Evolutionary conservation across 371 early-diverging fungal genomes (phyloP), one percentile per base, ranked within the genome.

Genomic region (Mucor velutinosus): DNA sequence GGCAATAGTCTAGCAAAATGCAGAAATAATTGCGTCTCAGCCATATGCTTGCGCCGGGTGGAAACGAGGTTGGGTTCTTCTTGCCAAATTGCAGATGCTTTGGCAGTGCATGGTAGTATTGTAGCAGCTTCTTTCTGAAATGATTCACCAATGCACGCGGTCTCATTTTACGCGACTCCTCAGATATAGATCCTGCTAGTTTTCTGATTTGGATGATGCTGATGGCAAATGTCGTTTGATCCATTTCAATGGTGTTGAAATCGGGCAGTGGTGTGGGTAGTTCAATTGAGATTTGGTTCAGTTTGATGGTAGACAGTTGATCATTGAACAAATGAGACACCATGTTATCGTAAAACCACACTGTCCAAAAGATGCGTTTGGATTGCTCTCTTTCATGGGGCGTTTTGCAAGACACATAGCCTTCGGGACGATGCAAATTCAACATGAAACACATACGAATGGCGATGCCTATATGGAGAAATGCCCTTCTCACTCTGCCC

Each of bases 271-370:
- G 59, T 3, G 55, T 35, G 29, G 77, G 77, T 12, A 69, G 30
- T 0, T 76, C 77, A 5, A 76, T 55, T 2, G 56, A 65, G 49
- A 76, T 74, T 43, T 72, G 65, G 30, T 57, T 43, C 11, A 58
- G 23, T 33, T 64, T 67, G 30, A 72, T 67, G 2, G 72, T 67
- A 0, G 72, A 53, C 4, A 67, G 25, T 33, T 72, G 64, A n/a
- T 72, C 72, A 14, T 60, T 60, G 51, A 72, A 72, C 10, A 67
- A 58, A 41, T 60, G 75, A 5, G 58, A 56, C 0, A 78, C 74
- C 70, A 79, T 72, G 4, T 72, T 72, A 56, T 79, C 79, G 63
- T 72, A 74, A 19, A 76, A 74, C 79, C 79, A 79, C 14, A 76
- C 71, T 4, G 72, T 68, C 79, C 79, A 79, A 43, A 79, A 79